These are phyloP conservation scores for Trypethelium eluteriae DNA, from an alignment of 495 filamentous ascomycete species.

Conservation along the genomic window DNA sequence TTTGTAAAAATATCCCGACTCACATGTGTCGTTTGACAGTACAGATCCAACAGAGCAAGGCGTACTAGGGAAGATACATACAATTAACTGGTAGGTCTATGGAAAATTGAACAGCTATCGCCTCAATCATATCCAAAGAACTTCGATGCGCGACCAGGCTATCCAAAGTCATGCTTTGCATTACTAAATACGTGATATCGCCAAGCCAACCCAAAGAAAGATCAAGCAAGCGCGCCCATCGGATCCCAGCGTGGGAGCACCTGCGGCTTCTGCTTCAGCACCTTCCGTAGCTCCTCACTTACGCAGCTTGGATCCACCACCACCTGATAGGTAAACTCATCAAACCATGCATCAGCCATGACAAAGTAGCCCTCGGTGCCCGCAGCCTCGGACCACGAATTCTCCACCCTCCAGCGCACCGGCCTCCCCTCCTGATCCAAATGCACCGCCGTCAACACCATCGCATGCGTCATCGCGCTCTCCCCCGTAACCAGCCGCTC, in stretches of 20 bases:
- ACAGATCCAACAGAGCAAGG: background rate
- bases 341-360: constrained; percentile 82
- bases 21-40: background rate
- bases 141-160: no score
- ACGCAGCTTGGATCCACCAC: constrained; percentile 73
- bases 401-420: constrained; percentile 77
- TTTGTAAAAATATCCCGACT: background rate
- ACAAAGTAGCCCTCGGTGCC: constrained; percentile 77
- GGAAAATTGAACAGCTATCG: background rate
- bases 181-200: background rate
- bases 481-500: constrained; percentile 63
- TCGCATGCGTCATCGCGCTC: constrained; percentile 78
- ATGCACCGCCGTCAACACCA: constrained; percentile 82
- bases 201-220: background rate
- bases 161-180: no score
- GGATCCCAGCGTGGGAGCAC: constrained; percentile 80
- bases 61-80: background rate
- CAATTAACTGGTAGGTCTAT: no score
- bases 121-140: no score
- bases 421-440: constrained; percentile 54
- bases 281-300: constrained; percentile 54
- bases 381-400: constrained; percentile 61
- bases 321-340: constrained; percentile 78
- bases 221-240: constrained; percentile 70
- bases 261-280: constrained; percentile 59